Conservation (phyloP, 306 rosid species). For the Trifolium pratense region DNA sequence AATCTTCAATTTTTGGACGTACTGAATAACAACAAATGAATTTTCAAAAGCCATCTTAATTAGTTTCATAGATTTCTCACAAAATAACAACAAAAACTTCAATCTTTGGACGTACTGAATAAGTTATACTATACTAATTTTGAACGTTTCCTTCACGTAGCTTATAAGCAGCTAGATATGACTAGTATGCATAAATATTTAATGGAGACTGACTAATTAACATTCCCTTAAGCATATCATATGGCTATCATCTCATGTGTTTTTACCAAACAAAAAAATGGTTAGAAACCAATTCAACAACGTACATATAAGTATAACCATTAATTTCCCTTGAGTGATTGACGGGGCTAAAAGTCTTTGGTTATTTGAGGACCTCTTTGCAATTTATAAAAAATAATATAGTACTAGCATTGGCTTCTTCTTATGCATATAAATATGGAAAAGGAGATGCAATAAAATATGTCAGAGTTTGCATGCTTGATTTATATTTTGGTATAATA, state of each 20-base stretch:
- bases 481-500: background rate
- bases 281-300: background rate
- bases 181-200: background rate
- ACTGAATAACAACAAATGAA: background rate
- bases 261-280: background rate
- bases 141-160: background rate
- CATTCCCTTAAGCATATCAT: background rate
- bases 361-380: background rate
- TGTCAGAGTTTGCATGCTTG: background rate
- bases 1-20: background rate
- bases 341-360: conserved; percentile 30
- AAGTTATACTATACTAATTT: background rate
- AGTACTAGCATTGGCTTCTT: background rate
- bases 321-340: conserved; percentile 23
- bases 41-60: background rate
- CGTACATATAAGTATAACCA: too few species aligned
- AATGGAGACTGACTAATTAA: background rate
- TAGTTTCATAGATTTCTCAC: background rate
- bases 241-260: background rate
- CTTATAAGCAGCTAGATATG: background rate
- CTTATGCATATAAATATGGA: conserved; percentile 38
- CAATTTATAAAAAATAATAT: background rate
- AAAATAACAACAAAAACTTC: too few species aligned
- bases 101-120: background rate
- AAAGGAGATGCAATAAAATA: background rate